A percentile compares a stretch with the other conserved stretches of the same genome.
Conservation (phyloP, 805 yeast genomes). For the Zygotorulaspora sp. region DNA sequence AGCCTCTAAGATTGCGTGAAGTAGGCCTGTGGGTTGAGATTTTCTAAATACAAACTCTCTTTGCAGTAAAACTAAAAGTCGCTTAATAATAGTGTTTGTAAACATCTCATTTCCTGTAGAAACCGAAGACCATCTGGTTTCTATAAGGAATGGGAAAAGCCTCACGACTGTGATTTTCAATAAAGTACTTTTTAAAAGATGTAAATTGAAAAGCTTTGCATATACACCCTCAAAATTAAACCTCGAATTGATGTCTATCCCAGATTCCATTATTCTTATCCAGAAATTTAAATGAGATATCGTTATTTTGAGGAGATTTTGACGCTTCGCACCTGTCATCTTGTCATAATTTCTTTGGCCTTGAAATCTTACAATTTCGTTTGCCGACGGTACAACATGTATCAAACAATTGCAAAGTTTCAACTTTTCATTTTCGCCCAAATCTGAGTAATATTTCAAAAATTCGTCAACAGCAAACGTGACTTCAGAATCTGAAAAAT, state of each 20-base stretch:
- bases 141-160: constrained; percentile 16
- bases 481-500: constrained; percentile 45
- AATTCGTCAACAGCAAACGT: constrained; percentile 42
- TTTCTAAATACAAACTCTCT: constrained; percentile 2
- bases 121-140: constrained; percentile 6
- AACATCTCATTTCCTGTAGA: constrained; percentile 6
- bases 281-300: constrained; percentile 21
- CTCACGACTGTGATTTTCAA: constrained; percentile 14
- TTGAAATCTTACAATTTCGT: constrained; percentile 10
- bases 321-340: constrained; percentile 11
- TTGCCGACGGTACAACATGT: constrained; percentile 21
- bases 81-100: constrained; percentile 16
- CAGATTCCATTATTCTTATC: constrained; percentile 26
- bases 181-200: constrained; percentile 14
- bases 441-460: constrained; percentile 25
- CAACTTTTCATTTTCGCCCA: constrained; percentile 7
- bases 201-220: constrained; percentile 27
- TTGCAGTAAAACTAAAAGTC: constrained; percentile 13
- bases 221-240: constrained; percentile 26
- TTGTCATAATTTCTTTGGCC: constrained; percentile 1
- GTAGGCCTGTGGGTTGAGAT: constrained; percentile 4
- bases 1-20: constrained; percentile 15
- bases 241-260: constrained; percentile 9
- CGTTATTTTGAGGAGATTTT: constrained; percentile 18
- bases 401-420: constrained; percentile 20